These are phyloP conservation scores for Melampsora larici-populina DNA, from an alignment of 1,284 basidiomycete species.

Conservation along the genomic window DNA sequence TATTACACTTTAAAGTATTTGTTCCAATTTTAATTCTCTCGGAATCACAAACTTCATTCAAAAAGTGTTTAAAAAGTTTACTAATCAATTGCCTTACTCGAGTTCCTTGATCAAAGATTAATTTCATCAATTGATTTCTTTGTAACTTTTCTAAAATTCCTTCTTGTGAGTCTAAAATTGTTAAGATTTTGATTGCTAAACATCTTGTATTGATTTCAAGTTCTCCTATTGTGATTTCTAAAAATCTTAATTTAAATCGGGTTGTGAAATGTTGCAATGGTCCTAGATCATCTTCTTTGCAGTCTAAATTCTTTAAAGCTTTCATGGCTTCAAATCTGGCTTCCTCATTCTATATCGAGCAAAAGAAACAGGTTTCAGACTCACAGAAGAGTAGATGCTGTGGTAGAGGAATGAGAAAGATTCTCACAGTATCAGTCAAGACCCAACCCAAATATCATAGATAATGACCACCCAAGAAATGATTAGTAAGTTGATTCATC, in stretches of 20 bases:
- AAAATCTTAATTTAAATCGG: too few species aligned
- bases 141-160: too few species aligned
- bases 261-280: too few species aligned
- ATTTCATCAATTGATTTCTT: conserved; percentile 63
- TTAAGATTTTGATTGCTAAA: too few species aligned
- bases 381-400: background rate
- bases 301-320: too few species aligned
- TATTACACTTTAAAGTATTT: too few species aligned
- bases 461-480: conserved; percentile 80
- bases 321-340: too few species aligned
- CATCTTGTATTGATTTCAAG: too few species aligned
- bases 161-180: too few species aligned
- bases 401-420: background rate
- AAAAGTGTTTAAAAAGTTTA: conserved; percentile 72
- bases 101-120: conserved; percentile 82
- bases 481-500: conserved; percentile 81
- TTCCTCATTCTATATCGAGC: conserved; percentile 62
- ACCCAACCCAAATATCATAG: conserved; percentile 94
- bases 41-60: too few species aligned
- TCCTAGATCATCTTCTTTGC: too few species aligned
- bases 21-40: conserved; percentile 57
- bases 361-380: background rate
- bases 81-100: conserved; percentile 78
- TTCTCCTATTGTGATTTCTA: too few species aligned
- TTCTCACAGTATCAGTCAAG: conserved; percentile 68